phyloP scores from a whole-genome alignment of 208 protist genomes.

The Trypanosoma scelopori region DNA sequence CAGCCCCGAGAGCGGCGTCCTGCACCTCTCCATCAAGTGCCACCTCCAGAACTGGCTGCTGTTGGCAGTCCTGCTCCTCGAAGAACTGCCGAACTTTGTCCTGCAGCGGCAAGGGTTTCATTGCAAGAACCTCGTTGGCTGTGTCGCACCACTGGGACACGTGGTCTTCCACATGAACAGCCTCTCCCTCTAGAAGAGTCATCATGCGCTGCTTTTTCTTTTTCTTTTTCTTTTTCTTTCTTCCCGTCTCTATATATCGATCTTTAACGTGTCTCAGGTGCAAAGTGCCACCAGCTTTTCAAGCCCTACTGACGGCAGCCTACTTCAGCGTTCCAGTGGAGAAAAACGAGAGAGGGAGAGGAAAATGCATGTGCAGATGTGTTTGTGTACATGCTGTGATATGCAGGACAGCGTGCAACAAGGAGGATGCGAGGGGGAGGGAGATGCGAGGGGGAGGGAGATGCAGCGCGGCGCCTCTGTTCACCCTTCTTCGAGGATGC shows the following conservation, averaged over 20 bases:
- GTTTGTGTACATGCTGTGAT: too few relatives aligned
- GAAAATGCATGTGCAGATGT: background rate
- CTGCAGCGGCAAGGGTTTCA: slow-evolving; percentile 12
- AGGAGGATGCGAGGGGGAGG: too few relatives aligned
- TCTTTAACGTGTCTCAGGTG: background rate
- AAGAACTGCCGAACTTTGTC: slow-evolving; percentile 28
- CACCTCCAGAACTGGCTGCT: background rate
- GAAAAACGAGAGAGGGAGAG: slow-evolving; percentile 10
- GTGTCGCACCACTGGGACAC: background rate
- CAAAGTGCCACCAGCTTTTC: too few relatives aligned
- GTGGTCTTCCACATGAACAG: background rate
- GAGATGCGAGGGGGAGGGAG: too few relatives aligned
- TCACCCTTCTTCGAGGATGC: slow-evolving; percentile 27
- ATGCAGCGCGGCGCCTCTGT: background rate
- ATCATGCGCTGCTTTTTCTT: background rate
- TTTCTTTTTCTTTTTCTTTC: background rate
- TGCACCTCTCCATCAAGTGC: background rate
- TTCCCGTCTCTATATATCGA: too few relatives aligned
- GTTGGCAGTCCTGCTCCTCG: slow-evolving; percentile 21
- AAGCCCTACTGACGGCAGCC: too few relatives aligned
- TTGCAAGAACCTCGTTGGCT: slow-evolving; percentile 11
- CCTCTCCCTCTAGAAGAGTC: background rate
- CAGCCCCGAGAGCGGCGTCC: background rate
- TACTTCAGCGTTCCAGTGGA: too few relatives aligned
- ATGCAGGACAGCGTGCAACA: too few relatives aligned